These are phyloP conservation scores for Prunus mongolica DNA, from an alignment of 306 rosid genomes.

Conservation along the genomic window DNA sequence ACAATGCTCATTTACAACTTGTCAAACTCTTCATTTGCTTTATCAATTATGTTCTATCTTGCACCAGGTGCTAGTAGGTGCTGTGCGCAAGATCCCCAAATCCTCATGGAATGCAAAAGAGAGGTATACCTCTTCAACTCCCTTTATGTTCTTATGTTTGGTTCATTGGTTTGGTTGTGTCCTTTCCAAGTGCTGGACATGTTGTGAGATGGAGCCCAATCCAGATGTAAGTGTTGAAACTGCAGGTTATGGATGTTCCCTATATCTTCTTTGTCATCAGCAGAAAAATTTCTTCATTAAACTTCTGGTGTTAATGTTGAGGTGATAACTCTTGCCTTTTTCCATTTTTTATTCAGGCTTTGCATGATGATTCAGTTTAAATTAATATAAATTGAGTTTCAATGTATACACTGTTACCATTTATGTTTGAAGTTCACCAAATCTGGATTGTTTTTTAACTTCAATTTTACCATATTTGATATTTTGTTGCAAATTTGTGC, in stretches of 20 bases:
- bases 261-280: conserved; percentile 52
- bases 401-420: background rate
- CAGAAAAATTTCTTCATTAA: conserved; percentile 58
- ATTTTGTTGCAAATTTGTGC: conserved; percentile 25
- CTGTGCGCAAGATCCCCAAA: conserved; percentile 60
- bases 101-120: conserved; percentile 80
- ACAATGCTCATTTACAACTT: background rate
- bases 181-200: conserved; percentile 8
- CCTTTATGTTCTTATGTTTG: background rate
- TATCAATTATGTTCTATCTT: conserved; percentile 19
- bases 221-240: conserved; percentile 18
- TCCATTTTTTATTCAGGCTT: conserved; percentile 4
- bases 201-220: conserved; percentile 7
- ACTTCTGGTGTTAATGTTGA: conserved; percentile 48
- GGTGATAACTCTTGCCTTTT: conserved; percentile 43
- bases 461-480: conserved; percentile 12
- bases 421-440: background rate
- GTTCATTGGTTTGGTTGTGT: background rate
- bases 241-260: conserved; percentile 95
- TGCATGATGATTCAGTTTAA: background rate
- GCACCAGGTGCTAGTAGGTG: conserved; percentile 50
- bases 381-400: background rate
- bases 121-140: conserved; percentile 34
- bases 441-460: background rate
- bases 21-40: conserved; percentile 4